phyloP scores from a whole-genome alignment of 805 yeast species.

The Kuraishia borneana region DNA sequence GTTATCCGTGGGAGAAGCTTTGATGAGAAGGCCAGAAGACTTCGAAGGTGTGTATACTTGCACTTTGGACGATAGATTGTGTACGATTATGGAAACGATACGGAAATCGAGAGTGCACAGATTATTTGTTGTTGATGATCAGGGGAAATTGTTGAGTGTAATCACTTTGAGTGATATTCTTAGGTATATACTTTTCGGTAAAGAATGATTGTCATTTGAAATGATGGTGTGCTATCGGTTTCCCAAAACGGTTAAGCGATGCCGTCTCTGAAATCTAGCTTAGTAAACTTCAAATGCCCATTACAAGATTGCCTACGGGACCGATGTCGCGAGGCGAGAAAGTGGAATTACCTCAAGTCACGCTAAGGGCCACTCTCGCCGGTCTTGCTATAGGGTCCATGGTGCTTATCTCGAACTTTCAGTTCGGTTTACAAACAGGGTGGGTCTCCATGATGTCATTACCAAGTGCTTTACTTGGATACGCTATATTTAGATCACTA shows the following conservation, averaged over 20 bases:
- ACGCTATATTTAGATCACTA: constrained; percentile 62
- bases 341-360: constrained; percentile 50
- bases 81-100: constrained; percentile 87
- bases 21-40: constrained; percentile 87
- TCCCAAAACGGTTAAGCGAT: not conserved
- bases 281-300: constrained; percentile 1
- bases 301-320: not conserved
- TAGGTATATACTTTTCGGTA: constrained; percentile 63
- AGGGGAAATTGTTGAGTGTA: constrained; percentile 68
- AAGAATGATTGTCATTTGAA: not conserved
- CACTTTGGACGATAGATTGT: constrained; percentile 73
- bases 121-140: constrained; percentile 82
- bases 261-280: not conserved
- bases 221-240: not conserved
- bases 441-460: constrained; percentile 99
- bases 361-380: constrained; percentile 59
- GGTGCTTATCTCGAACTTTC: constrained; percentile 83
- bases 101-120: constrained; percentile 86
- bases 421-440: constrained; percentile 94
- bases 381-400: constrained; percentile 83
- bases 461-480: constrained; percentile 86
- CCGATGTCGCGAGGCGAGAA: constrained; percentile 31
- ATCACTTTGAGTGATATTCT: constrained; percentile 87
- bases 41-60: constrained; percentile 98
- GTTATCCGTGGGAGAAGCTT: constrained; percentile 89